Percentiles rank a stretch among this genome's conserved stretches.
These are phyloP conservation scores for Pestalotiopsis sp. DNA, from an alignment of 2,329 filamentous ascomycete species.

Conservation along the genomic window DNA sequence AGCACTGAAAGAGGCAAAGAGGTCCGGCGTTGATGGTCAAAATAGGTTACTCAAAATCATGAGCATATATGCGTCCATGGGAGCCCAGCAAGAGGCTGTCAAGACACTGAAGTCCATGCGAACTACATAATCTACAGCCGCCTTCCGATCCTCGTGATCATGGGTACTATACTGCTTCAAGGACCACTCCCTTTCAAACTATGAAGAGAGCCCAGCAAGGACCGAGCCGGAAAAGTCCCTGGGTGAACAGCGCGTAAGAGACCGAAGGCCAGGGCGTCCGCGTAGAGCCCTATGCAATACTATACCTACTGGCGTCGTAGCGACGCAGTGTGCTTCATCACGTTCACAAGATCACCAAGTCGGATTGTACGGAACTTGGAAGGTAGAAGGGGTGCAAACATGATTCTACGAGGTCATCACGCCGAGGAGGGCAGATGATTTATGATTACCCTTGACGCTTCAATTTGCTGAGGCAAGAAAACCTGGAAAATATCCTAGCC, in stretches of 20 bases:
- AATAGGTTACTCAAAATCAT: slow-evolving; percentile 52
- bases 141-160: not conserved
- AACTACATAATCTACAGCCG: slow-evolving; percentile 4
- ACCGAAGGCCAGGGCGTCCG: no score
- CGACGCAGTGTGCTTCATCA: not conserved
- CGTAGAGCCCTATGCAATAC: no score
- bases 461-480: not conserved
- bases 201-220: no score
- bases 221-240: no score
- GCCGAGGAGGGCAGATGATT: not conserved
- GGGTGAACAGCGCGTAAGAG: no score
- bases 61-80: slow-evolving; percentile 53
- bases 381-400: not conserved
- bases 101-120: slow-evolving; percentile 45
- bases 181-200: not conserved
- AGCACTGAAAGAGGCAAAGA: slow-evolving; percentile 44
- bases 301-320: no score
- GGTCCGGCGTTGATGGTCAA: slow-evolving; percentile 44
- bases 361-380: not conserved
- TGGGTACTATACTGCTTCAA: not conserved
- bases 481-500: no score
- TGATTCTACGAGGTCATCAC: not conserved
- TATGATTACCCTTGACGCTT: not conserved
- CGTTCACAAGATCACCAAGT: no score
- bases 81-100: slow-evolving; percentile 54